Evolutionary conservation across 441 rosid species (phyloP).

Genomic region (Dalechampia spathulata): DNA sequence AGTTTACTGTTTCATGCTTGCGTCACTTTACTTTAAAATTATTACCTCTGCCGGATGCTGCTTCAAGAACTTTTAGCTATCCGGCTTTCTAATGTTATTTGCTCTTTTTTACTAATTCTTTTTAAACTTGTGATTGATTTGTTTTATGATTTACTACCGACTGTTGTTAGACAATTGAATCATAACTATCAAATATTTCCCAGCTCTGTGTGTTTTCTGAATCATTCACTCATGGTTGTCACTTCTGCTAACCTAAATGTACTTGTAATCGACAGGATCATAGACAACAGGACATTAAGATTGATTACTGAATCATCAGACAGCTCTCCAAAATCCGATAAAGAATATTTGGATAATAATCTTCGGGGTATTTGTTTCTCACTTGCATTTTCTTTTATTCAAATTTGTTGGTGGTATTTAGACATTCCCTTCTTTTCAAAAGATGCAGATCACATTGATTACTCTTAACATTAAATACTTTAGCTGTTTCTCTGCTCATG

Average conservation of each 20-base stretch:
- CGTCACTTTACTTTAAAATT: no score
- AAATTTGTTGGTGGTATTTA: neutral
- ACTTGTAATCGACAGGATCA: constrained; percentile 45
- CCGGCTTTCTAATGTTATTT: no score
- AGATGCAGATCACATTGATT: neutral
- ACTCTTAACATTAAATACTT: neutral
- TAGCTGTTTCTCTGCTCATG: neutral
- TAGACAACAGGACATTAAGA: constrained; percentile 79
- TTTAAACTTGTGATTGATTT: no score
- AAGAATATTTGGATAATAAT: constrained; percentile 40
- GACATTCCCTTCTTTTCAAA: neutral
- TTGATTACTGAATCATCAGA: constrained; percentile 69
- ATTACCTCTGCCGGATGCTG: no score
- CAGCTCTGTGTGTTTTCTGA: neutral
- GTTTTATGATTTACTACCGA: neutral
- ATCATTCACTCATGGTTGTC: neutral
- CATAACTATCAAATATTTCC: neutral
- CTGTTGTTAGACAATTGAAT: neutral
- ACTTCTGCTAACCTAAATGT: constrained; percentile 12
- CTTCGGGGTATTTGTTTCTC: constrained; percentile 56
- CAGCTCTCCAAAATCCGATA: constrained; percentile 54
- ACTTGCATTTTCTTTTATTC: neutral
- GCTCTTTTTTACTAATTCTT: no score
- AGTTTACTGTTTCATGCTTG: no score
- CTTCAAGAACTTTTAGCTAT: no score